A percentile compares a stretch with the other conserved stretches of the same genome.
Conservation (phyloP, 495 filamentous ascomycete species). For the Elasticomyces elasticus region DNA sequence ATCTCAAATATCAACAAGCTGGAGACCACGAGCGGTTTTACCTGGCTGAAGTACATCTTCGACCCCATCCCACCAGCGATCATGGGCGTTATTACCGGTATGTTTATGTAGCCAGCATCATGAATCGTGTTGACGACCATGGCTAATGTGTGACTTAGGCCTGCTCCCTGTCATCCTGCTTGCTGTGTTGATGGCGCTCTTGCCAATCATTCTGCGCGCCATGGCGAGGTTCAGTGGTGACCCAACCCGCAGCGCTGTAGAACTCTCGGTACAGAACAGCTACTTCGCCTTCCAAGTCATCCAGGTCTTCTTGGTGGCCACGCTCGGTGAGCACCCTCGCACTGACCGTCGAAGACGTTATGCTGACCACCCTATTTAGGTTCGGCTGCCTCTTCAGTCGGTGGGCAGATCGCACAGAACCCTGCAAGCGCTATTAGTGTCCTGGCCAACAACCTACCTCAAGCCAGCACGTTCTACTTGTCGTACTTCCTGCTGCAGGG, state of each 20-base stretch:
- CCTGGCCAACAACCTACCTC: slow-evolving; percentile 66
- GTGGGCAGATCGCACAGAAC: slow-evolving; percentile 50
- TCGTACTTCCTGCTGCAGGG: slow-evolving; percentile 93
- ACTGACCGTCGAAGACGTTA: background rate
- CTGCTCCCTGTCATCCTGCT: slow-evolving; percentile 72
- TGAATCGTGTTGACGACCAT: too few species aligned
- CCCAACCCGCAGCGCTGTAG: slow-evolving; percentile 65
- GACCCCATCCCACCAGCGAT: slow-evolving; percentile 57
- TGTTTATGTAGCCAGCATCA: too few species aligned
- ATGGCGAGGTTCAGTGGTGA: slow-evolving; percentile 72
- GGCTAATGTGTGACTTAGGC: too few species aligned
- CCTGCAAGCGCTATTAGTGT: slow-evolving; percentile 52
- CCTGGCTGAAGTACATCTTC: slow-evolving; percentile 60
- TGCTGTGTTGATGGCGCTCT: slow-evolving; percentile 76
- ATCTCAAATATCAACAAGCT: slow-evolving; percentile 79
- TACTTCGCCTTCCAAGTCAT: slow-evolving; percentile 95
- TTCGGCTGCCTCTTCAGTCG: slow-evolving; percentile 63
- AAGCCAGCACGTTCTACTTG: slow-evolving; percentile 86
- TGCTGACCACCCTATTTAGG: background rate
- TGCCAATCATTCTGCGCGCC: slow-evolving; percentile 75
- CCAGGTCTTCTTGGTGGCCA: slow-evolving; percentile 87
- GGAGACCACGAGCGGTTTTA: slow-evolving; percentile 40
- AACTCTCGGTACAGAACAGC: slow-evolving; percentile 78
- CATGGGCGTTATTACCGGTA: slow-evolving; percentile 69
- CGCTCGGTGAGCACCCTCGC: slow-evolving; percentile 39